Conservation (phyloP, 2,329 filamentous ascomycete species). For the Fusarium sp. region DNA sequence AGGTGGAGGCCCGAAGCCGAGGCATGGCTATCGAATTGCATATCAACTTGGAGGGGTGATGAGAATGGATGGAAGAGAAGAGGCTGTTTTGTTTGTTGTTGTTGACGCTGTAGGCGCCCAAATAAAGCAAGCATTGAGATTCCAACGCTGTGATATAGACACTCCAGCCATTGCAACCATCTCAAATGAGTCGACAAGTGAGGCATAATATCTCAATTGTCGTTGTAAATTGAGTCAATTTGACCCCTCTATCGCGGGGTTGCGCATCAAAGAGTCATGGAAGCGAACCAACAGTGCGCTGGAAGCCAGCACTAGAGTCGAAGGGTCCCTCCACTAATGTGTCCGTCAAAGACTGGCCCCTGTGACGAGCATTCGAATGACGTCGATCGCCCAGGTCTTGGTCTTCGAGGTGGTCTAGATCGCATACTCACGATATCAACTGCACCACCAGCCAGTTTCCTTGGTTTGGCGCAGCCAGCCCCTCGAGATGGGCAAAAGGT, state of each 20-base stretch:
- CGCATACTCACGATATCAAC: constrained; percentile 2
- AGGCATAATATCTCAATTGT: constrained; percentile 34
- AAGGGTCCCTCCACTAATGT: constrained; percentile 30
- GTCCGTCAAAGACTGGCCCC: constrained; percentile 9
- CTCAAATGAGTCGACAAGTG: constrained; percentile 8
- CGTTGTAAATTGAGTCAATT: constrained; percentile 25
- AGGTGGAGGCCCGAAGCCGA: constrained; percentile 23
- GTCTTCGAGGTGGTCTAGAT: constrained; percentile 35
- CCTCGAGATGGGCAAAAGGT: background rate
- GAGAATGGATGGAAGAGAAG: constrained; percentile 31
- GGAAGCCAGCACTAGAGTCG: constrained; percentile 8
- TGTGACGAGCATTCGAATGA: constrained; percentile 34
- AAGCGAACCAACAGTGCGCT: constrained; percentile 28
- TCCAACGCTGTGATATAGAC: constrained; percentile 11
- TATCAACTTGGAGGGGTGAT: constrained; percentile 36
- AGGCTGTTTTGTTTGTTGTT: background rate
- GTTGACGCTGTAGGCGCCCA: constrained; percentile 22
- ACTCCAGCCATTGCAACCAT: constrained; percentile 14
- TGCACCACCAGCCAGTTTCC: constrained; percentile 20
- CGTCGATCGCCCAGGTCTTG: constrained; percentile 24
- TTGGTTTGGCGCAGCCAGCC: constrained; percentile 20
- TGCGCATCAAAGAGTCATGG: constrained; percentile 7
- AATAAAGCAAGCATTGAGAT: background rate
- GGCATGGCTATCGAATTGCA: constrained; percentile 1
- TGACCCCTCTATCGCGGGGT: constrained; percentile 39